These are phyloP conservation scores for Dalbergia oliveri DNA, from an alignment of 306 rosid species.

Conservation along the genomic window DNA sequence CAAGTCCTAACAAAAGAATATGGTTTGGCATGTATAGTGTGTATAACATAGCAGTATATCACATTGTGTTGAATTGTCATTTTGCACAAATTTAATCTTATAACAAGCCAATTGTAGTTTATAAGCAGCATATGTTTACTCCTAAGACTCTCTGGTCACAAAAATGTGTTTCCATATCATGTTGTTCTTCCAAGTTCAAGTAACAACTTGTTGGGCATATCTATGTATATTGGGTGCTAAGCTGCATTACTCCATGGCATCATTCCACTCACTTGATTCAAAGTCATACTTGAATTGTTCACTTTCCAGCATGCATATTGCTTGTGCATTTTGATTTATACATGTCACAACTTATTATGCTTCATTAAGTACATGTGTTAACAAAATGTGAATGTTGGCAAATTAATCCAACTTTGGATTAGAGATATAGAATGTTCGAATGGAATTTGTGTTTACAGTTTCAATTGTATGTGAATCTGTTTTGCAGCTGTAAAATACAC, in stretches of 20 bases:
- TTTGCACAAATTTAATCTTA: constrained; percentile 4
- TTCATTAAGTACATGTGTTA: neutral
- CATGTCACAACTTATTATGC: neutral
- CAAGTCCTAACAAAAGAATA: constrained; percentile 44
- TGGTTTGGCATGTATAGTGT: constrained; percentile 31
- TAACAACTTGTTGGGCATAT: neutral
- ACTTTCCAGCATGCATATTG: neutral
- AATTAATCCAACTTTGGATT: neutral
- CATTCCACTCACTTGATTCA: neutral
- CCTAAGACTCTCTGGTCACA: neutral
- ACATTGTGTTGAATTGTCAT: neutral
- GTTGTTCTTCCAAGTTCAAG: constrained; percentile 1
- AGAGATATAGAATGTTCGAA: neutral
- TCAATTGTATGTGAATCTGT: neutral
- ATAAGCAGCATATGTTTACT: neutral
- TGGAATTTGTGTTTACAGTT: neutral
- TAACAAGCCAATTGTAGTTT: neutral
- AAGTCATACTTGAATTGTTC: neutral
- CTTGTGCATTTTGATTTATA: neutral
- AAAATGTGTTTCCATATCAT: neutral
- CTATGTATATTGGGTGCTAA: too few species aligned
- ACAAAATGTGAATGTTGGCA: neutral
- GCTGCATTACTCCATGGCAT: neutral
- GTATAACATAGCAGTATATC: constrained; percentile 14
- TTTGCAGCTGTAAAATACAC: neutral